A percentile compares a stretch with the other conserved stretches of the same genome.
Conservation (phyloP, 2,329 filamentous ascomycete genomes). For the Alternaria sp. region DNA sequence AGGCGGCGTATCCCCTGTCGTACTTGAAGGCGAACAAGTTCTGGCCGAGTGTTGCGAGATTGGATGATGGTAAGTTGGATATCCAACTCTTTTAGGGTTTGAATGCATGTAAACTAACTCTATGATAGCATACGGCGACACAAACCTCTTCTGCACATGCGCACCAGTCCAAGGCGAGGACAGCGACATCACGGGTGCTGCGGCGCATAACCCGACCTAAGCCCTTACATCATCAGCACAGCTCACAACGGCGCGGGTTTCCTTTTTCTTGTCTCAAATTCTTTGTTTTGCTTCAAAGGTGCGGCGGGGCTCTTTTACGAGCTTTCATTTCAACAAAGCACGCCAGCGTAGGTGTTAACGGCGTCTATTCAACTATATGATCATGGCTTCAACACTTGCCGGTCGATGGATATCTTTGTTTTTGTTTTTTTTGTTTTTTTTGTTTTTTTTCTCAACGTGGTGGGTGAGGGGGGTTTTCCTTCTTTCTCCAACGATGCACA, state of each 20-base stretch:
- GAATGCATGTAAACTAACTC: conserved; percentile 32
- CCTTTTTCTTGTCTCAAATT: too few species aligned
- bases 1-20: conserved; percentile 84
- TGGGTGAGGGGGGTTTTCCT: too few species aligned
- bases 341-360: conserved; percentile 2
- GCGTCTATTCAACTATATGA: conserved; percentile 3
- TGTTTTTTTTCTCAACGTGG: not conserved
- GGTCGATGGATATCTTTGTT: not conserved
- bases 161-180: conserved; percentile 72
- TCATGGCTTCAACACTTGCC: conserved; percentile 8
- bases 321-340: conserved; percentile 8
- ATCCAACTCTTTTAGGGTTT: not conserved
- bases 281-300: conserved; percentile 3
- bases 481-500: not conserved
- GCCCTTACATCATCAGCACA: not conserved
- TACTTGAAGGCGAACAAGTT: conserved; percentile 96
- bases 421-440: not conserved
- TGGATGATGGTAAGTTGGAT: conserved; percentile 78
- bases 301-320: not conserved
- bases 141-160: conserved; percentile 94
- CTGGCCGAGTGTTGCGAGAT: conserved; percentile 86
- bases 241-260: not conserved
- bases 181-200: conserved; percentile 45
- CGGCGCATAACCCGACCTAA: conserved; percentile 46
- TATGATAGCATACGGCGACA: conserved; percentile 78